Percentiles rank a stretch among this genome's conserved stretches.
Conservation (phyloP, 2,329 filamentous ascomycete genomes). For the Ilyonectria mors-panacis region DNA sequence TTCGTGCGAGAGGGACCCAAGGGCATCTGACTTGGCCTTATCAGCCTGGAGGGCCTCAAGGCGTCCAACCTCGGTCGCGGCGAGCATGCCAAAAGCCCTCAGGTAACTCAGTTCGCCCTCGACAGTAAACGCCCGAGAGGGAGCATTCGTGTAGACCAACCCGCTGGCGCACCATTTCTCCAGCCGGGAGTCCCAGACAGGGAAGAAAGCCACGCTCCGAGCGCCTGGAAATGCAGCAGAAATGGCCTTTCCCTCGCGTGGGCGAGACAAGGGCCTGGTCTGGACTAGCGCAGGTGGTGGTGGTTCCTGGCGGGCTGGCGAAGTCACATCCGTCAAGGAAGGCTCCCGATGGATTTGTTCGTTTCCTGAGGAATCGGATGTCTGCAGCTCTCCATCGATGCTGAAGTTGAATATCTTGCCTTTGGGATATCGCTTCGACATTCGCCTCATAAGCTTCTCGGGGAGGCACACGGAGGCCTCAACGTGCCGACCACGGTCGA, state of each 20-base stretch:
- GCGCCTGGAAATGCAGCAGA: too few species aligned
- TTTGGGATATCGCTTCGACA: constrained; percentile 61
- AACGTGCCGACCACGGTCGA: constrained; percentile 46
- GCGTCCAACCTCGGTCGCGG: constrained; percentile 70
- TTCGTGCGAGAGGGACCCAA: constrained; percentile 74
- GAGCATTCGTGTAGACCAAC: too few species aligned
- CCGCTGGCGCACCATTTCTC: too few species aligned
- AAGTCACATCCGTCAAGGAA: too few species aligned
- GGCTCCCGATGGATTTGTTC: too few species aligned
- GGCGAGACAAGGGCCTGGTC: too few species aligned
- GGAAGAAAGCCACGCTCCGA: too few species aligned
- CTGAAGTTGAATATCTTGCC: constrained; percentile 64
- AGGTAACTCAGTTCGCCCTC: constrained; percentile 67
- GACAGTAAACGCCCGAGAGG: too few species aligned
- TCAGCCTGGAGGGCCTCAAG: constrained; percentile 56
- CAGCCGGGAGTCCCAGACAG: too few species aligned
- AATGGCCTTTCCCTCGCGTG: too few species aligned
- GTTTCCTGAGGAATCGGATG: constrained; percentile 49
- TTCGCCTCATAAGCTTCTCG: constrained; percentile 56
- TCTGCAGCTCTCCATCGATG: constrained; percentile 53
- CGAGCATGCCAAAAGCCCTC: constrained; percentile 65
- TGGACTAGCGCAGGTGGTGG: too few species aligned
- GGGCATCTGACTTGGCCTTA: constrained; percentile 69
- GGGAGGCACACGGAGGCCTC: constrained; percentile 51
- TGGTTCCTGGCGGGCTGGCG: too few species aligned